Evolutionary conservation across 371 early-diverging fungal genomes (phyloP).

Genomic region (Dentiscutata heterogama): DNA sequence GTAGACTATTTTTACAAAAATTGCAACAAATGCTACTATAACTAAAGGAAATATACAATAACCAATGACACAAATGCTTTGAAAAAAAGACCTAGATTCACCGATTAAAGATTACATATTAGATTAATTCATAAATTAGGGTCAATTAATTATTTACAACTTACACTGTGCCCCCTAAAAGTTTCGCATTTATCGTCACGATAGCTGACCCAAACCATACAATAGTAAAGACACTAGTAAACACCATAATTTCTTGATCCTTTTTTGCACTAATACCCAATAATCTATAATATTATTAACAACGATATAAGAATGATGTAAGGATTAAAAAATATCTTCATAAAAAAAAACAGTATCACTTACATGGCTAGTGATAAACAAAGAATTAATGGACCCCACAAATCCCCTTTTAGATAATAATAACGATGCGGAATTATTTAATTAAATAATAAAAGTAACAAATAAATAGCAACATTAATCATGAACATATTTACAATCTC

Average conservation of each 20-base stretch:
- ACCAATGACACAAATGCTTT: conserved; percentile 94
- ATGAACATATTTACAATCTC: conserved; percentile 72
- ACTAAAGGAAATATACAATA: conserved; percentile 96
- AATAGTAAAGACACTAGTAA: conserved; percentile 91
- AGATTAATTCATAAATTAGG: not conserved
- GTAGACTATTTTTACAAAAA: conserved; percentile 73
- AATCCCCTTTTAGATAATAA: conserved; percentile 75
- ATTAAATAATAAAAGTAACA: not conserved
- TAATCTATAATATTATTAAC: conserved; percentile 53
- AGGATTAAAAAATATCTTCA: not conserved
- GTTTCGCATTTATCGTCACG: conserved; percentile 92
- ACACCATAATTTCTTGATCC: conserved; percentile 85
- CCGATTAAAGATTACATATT: too few species aligned
- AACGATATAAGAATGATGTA: not conserved
- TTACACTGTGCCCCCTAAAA: conserved; percentile 92
- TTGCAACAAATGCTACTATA: conserved; percentile 74
- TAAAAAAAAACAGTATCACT: conserved; percentile 41
- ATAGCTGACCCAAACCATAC: conserved; percentile 94
- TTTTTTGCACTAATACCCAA: conserved; percentile 72
- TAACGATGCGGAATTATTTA: not conserved
- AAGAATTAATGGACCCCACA: conserved; percentile 95
- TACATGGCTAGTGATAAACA: conserved; percentile 89
- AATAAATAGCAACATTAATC: not conserved
- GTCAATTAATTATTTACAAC: conserved; percentile 38
- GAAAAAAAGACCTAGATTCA: conserved; percentile 84